Evolutionary conservation across 139 green algal genomes (phyloP).

Genomic region (Tetradesmus lagerheimii): DNA sequence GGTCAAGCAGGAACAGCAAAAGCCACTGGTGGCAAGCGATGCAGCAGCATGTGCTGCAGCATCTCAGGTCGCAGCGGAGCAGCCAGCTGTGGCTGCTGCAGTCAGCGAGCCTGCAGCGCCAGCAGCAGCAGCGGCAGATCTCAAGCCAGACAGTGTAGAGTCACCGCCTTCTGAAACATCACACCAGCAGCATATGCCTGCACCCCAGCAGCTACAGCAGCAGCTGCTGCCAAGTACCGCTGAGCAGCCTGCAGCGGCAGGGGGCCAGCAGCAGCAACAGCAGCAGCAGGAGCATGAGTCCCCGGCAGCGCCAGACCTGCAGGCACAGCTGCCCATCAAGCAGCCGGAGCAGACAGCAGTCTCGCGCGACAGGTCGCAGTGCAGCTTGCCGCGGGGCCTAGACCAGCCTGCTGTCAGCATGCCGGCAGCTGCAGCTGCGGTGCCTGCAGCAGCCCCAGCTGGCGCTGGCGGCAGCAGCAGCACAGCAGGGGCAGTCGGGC

Average conservation of each 20-base stretch:
- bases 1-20: not conserved
- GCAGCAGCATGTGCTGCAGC: not conserved
- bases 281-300: conserved; percentile 5
- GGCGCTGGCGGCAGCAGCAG: not conserved
- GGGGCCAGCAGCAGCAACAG: not conserved
- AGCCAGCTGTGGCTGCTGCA: not conserved
- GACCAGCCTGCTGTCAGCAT: not conserved
- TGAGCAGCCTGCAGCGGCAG: not conserved
- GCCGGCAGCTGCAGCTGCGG: not conserved
- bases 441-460: not conserved
- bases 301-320: not conserved
- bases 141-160: conserved; percentile 25
- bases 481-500: not conserved
- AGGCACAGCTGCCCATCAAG: not conserved
- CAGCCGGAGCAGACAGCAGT: conserved; percentile 37
- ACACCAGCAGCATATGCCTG: conserved; percentile 30
- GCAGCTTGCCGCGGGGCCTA: not conserved
- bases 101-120: not conserved
- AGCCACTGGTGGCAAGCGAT: not conserved
- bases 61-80: not conserved
- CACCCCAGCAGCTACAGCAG: conserved; percentile 9
- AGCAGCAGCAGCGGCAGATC: conserved; percentile 7
- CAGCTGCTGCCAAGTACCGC: not conserved
- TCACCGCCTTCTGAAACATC: conserved; percentile 33
- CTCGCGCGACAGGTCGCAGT: conserved; percentile 30